Base-by-base conservation (phyloP, 345 rosid genomes). In the Aquilaria yunnanensis region DNA sequence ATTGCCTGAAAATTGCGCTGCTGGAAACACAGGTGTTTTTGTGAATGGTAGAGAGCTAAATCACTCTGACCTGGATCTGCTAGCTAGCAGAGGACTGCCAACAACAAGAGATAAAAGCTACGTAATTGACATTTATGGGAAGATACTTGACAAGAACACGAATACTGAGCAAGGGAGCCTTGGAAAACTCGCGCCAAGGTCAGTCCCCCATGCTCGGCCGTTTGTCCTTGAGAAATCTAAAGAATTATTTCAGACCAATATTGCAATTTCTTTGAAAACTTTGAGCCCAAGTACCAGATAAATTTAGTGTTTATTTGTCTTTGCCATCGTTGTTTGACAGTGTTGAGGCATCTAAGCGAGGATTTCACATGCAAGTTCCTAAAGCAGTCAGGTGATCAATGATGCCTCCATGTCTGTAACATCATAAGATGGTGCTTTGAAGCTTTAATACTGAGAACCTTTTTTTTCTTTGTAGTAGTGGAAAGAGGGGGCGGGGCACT, bases 141-240 rank as follows among this genome's bases (percentile, higher is more conserved):
- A 85, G 74, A 88, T 89, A 50, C 56, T 85, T 41, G 96, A 89
- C 14, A 91, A 85, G 73, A 92, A 88, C 54, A 82, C 89, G 0
- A 86, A 86, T 33, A 85, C 80, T 75, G 91, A 87, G 74, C 83
- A 85, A 32, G 81, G 77, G 45, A 63, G 80, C 68, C 93, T 92
- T 14, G 97, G 96, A 61, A 89, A 79, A 77, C 96, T 89, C 16
- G 97, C 97, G 60, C 98, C 97, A 2, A 92, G 96, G 98, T 92
- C 81, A 84, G 96, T 72, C 10, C 60, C 56, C 12, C 65, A 31
- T 16, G 9, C 37, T n/a, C 65, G 6, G 10, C 11, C 13, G 3
- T 3, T 62, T 33, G 6, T 33, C 14, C 1, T 50, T 32, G 54
- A 47, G 23, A 16, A 16, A 16, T 16, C 23, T 16, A 16, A 16